These are phyloP conservation scores for Grosmannia penicillata DNA, from an alignment of 2,329 filamentous ascomycete genomes.

Conservation along the genomic window DNA sequence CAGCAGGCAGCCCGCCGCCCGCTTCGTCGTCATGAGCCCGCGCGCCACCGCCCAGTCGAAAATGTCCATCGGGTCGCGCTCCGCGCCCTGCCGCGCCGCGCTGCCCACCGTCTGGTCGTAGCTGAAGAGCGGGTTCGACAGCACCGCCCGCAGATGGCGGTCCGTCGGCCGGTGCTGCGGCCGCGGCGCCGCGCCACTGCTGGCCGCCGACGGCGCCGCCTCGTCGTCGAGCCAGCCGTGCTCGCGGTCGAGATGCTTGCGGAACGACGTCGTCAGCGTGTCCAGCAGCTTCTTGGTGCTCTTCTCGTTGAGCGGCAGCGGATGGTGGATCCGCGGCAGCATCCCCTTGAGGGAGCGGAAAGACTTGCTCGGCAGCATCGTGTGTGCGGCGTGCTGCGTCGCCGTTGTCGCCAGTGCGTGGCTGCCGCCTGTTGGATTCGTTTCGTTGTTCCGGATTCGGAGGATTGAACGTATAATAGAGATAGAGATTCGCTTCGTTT, in stretches of 20 bases:
- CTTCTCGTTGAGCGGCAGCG: conserved; percentile 31
- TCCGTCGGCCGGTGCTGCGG: conserved; percentile 22
- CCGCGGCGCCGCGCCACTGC: not conserved
- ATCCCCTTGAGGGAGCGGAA: conserved; percentile 24
- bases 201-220: not conserved
- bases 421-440: not conserved
- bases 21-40: conserved; percentile 39
- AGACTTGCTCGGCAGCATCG: conserved; percentile 21
- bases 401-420: too few species aligned
- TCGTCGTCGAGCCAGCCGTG: conserved; percentile 29
- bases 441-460: too few species aligned
- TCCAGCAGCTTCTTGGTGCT: conserved; percentile 41
- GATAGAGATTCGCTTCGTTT: too few species aligned
- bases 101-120: conserved; percentile 18
- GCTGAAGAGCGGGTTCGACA: conserved; percentile 41
- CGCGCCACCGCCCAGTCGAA: conserved; percentile 40
- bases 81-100: conserved; percentile 7
- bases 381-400: not conserved
- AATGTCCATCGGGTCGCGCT: conserved; percentile 33
- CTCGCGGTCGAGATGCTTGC: conserved; percentile 41
- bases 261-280: conserved; percentile 40
- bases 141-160: conserved; percentile 39
- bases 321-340: conserved; percentile 33
- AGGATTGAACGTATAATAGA: too few species aligned
- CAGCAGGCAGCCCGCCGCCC: conserved; percentile 38